These are phyloP conservation scores for Aspergillus quadrilineatus DNA, from an alignment of 2,329 filamentous ascomycete genomes.

Conservation along the genomic window DNA sequence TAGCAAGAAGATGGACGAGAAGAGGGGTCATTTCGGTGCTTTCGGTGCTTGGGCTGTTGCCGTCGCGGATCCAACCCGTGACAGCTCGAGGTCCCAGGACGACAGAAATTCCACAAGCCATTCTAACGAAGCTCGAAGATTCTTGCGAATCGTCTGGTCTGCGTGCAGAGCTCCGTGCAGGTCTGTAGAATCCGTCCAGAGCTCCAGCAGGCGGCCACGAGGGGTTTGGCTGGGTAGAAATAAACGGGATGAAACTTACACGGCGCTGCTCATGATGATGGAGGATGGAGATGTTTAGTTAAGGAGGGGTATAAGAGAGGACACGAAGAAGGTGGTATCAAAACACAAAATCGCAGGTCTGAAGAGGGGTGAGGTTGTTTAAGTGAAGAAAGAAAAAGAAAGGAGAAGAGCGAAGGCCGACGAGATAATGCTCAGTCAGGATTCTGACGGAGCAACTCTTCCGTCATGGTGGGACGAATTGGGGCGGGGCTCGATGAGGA, in stretches of 20 bases:
- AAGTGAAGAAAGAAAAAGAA: conserved; percentile 18
- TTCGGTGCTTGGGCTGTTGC: background rate
- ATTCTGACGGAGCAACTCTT: conserved; percentile 35
- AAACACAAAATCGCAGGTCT: conserved; percentile 3
- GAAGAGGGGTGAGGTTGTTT: conserved; percentile 14
- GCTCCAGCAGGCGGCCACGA: background rate
- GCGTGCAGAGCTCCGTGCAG: background rate
- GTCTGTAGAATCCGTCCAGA: background rate
- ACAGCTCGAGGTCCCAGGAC: background rate
- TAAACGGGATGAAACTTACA: conserved; percentile 38
- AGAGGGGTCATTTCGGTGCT: background rate
- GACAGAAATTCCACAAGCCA: background rate
- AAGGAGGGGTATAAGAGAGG: conserved; percentile 17
- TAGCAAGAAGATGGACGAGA: conserved; percentile 15
- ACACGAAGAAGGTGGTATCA: conserved; percentile 13
- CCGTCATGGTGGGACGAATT: conserved; percentile 36
- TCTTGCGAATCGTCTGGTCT: background rate
- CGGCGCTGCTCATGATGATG: conserved; percentile 44
- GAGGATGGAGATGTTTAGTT: conserved; percentile 15
- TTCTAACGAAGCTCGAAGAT: background rate
- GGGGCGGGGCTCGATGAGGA: conserved; percentile 31
- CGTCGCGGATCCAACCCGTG: background rate
- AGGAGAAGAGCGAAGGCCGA: conserved; percentile 26
- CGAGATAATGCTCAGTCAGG: conserved; percentile 15
- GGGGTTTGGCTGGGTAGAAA: background rate